phyloP scores from a whole-genome alignment of 345 rosid species.

The Eucalyptus melliodora region DNA sequence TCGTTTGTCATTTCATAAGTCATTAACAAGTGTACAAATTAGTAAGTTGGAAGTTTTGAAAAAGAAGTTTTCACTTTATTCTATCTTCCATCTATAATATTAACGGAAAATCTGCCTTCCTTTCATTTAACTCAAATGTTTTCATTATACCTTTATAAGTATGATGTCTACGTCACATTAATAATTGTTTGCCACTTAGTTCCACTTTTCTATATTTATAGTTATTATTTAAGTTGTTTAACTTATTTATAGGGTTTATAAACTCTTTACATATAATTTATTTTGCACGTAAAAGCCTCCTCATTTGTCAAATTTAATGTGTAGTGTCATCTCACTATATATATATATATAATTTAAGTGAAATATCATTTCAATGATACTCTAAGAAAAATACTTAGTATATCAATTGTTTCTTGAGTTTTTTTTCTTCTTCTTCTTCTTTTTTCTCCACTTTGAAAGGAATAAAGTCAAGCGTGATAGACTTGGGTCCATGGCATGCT shows the following conservation, averaged over 20 bases:
- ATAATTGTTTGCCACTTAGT: not conserved
- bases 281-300: not conserved
- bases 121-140: no score
- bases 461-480: not conserved
- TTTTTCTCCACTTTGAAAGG: not conserved
- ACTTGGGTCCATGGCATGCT: not conserved
- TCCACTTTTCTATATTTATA: not conserved
- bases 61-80: not conserved
- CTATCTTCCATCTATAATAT: not conserved
- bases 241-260: not conserved
- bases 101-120: no score
- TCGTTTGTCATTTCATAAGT: not conserved
- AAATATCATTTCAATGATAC: not conserved
- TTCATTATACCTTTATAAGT: no score
- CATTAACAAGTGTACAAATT: not conserved
- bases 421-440: no score
- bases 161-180: rapidly evolving
- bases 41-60: not conserved
- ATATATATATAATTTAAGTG: not conserved
- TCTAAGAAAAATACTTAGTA: no score
- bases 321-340: not conserved
- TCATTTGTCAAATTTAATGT: not conserved
- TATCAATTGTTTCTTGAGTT: no score
- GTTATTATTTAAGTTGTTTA: not conserved
- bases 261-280: not conserved